phyloP scores from a whole-genome alignment of 148 eudicot genomes.

The Rhododendron ovatum region DNA sequence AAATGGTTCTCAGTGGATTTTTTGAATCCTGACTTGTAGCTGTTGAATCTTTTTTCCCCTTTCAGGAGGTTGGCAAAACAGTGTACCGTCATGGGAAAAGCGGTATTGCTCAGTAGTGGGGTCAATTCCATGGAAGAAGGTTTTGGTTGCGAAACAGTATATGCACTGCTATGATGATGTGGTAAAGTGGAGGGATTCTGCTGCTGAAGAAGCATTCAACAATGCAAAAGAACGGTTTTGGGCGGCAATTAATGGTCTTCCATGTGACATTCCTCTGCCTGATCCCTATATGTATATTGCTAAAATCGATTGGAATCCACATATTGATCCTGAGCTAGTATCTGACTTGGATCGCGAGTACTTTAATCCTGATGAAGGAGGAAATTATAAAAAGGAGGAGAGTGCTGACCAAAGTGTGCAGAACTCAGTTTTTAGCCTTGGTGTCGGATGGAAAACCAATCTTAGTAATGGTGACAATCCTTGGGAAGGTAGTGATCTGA shows the following conservation, averaged over 20 bases:
- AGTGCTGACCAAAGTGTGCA: not conserved
- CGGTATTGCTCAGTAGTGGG: constrained; percentile 61
- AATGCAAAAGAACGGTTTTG: constrained; percentile 55
- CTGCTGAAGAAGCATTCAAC: constrained; percentile 56
- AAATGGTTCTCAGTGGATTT: not conserved
- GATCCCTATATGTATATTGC: constrained; percentile 60
- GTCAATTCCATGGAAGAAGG: constrained; percentile 62
- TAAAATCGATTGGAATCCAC: constrained; percentile 61
- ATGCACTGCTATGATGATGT: constrained; percentile 37
- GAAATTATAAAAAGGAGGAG: constrained; percentile 7
- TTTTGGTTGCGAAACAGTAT: constrained; percentile 47
- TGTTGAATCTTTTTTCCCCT: constrained; percentile 5
- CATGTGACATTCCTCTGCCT: constrained; percentile 32
- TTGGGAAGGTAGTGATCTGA: constrained; percentile 30
- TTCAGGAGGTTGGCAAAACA: constrained; percentile 51
- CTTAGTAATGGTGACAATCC: constrained; percentile 22
- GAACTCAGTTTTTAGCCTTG: not conserved
- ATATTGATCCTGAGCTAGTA: constrained; percentile 47
- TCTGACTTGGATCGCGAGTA: constrained; percentile 43
- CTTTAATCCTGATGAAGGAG: constrained; percentile 55
- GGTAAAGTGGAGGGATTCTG: constrained; percentile 64
- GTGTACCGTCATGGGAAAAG: constrained; percentile 70
- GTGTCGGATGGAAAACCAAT: constrained; percentile 4
- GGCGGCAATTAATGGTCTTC: constrained; percentile 44
- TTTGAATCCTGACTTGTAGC: not conserved